These are phyloP conservation scores for Tritrichomonas musculus DNA, from an alignment of 208 protist genomes.

Conservation along the genomic window DNA sequence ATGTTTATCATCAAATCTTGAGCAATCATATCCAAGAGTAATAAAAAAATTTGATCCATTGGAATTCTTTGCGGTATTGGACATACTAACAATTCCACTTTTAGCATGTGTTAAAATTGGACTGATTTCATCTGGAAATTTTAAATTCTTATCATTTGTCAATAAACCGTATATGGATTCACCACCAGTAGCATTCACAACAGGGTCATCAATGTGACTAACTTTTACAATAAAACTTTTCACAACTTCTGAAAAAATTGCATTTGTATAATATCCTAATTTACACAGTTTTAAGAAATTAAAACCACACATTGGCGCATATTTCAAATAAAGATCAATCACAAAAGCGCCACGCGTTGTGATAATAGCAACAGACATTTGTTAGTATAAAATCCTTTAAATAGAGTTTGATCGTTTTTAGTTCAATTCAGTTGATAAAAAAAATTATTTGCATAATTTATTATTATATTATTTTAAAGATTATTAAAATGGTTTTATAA, in stretches of 20 bases:
- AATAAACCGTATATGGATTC: background rate
- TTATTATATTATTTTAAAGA: too few relatives aligned
- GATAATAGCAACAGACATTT: conserved; percentile 25
- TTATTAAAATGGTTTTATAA: too few relatives aligned
- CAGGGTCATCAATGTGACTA: background rate
- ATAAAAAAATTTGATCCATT: conserved; percentile 24
- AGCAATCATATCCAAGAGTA: background rate
- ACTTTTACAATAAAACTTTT: background rate
- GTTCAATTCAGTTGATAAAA: too few relatives aligned
- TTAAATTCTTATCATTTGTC: background rate
- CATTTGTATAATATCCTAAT: background rate
- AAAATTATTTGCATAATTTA: too few relatives aligned
- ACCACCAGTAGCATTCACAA: too few relatives aligned
- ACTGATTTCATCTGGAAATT: background rate
- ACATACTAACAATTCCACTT: background rate
- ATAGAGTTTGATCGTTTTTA: too few relatives aligned
- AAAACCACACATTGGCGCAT: background rate
- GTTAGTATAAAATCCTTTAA: too few relatives aligned
- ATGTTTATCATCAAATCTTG: background rate
- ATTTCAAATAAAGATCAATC: background rate
- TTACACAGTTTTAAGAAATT: conserved; percentile 23
- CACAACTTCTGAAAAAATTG: background rate
- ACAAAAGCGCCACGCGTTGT: conserved; percentile 30
- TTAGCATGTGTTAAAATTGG: background rate
- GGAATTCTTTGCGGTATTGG: background rate